Conservation (phyloP, 1,139 yeast species). For the Saccharomycopsis hybrid region DNA sequence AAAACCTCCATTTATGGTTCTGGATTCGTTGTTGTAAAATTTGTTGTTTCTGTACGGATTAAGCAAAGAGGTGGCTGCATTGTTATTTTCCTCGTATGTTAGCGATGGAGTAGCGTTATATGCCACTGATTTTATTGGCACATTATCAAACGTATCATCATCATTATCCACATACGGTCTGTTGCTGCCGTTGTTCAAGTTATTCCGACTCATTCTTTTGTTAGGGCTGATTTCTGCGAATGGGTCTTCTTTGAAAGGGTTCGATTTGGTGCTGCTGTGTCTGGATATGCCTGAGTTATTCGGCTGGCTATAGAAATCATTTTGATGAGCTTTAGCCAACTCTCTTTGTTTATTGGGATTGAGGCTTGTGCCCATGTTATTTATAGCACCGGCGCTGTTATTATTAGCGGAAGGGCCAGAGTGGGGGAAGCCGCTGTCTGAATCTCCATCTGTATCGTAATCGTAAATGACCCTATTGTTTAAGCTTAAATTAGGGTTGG, state of each 20-base stretch:
- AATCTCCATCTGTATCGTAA: conserved; percentile 7
- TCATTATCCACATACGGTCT: conserved; percentile 1
- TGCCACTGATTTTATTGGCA: conserved; percentile 13
- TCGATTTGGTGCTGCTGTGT: conserved; percentile 17
- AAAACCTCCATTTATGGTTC: conserved; percentile 18
- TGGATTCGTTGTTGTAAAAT: conserved; percentile 16
- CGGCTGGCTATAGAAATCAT: conserved; percentile 14
- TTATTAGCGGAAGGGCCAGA: not conserved
- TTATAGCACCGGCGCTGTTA: not conserved
- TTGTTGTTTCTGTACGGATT: conserved; percentile 19
- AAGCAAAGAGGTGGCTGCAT: conserved; percentile 15
- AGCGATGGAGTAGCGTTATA: conserved; percentile 10
- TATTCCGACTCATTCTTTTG: conserved; percentile 13
- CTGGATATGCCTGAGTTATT: conserved; percentile 12
- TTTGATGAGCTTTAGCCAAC: conserved; percentile 4
- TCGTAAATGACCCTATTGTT: conserved; percentile 20
- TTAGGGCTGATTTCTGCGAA: conserved; percentile 5
- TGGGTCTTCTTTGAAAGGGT: conserved; percentile 22
- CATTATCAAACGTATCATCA: conserved; percentile 17
- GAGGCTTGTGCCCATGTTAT: not conserved
- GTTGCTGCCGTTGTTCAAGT: no score
- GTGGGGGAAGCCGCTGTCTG: not conserved
- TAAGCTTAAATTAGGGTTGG: conserved; percentile 19
- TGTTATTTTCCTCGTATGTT: conserved; percentile 8
- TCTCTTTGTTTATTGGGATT: no score